These are phyloP conservation scores for Nicotiana tomentosiformis DNA, from an alignment of 257 asterid genomes.

Conservation along the genomic window DNA sequence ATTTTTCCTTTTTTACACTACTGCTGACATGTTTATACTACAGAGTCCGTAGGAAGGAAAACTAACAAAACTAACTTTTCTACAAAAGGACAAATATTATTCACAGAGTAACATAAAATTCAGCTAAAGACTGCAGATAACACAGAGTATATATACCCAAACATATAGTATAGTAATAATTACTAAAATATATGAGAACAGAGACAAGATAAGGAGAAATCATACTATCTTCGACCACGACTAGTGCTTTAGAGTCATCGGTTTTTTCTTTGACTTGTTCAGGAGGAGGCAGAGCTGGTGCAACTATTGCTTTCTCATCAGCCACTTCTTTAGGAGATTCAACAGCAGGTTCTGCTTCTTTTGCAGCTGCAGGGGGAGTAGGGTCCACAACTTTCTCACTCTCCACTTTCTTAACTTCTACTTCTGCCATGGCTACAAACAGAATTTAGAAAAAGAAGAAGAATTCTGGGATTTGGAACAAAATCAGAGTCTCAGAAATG, in stretches of 20 bases:
- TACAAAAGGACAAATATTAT: neutral
- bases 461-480: neutral
- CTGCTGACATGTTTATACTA: neutral
- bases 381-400: slow-evolving; percentile 19
- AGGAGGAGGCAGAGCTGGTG: slow-evolving; percentile 29
- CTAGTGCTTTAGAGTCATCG: slow-evolving; percentile 77
- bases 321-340: slow-evolving; percentile 50
- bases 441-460: neutral
- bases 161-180: neutral
- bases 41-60: neutral
- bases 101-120: neutral
- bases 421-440: slow-evolving; percentile 46
- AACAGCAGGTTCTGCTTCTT: slow-evolving; percentile 24
- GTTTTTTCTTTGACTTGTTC: slow-evolving; percentile 30
- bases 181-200: neutral
- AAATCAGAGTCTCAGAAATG: neutral
- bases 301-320: slow-evolving; percentile 61
- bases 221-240: slow-evolving; percentile 46
- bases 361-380: slow-evolving; percentile 7
- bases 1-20: neutral
- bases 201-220: neutral
- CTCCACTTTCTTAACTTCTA: slow-evolving; percentile 41
- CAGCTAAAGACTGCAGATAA: neutral
- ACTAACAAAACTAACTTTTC: neutral
- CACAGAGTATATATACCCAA: neutral